Base-by-base conservation (phyloP, 495 filamentous ascomycete species). In the Astrothelium macrocarpum region DNA sequence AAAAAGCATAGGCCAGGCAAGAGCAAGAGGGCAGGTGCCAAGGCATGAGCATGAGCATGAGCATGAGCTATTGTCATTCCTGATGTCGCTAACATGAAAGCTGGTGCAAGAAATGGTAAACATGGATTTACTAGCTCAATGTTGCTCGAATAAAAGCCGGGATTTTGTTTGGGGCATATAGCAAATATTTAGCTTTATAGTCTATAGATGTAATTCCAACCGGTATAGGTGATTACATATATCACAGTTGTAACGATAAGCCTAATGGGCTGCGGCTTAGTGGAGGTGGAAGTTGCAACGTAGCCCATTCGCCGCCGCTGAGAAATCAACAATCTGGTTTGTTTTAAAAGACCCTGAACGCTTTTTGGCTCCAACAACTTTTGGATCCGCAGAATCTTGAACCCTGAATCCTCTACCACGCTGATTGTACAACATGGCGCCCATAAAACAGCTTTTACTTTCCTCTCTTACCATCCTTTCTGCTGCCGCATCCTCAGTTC, bases 1-100 rank as follows among this genome's bases (percentile, higher is more conserved):
- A 53, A 53, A 26, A 62, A 79, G 12, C 80, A 82, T 73, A 79
- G 87, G 60, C 79, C 80, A 23, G 87, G 87, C 14, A 90, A 89
- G 79, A 85, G 80, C 68, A 82, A 82, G 77, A 79, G 87, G 65
- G 78, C 79, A 28, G 75, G 72, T 26, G 49, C 49, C 5, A 29
- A 20, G 20, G 23, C 29, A 56, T 56, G 25, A 56, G 49, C 18
- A 42, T 49, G 11, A 23, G 14, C 5, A 49, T 49, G 5, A 42
- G 45, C 20, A 20, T 20, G 5, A 49, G 45, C 5, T 14, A 20
- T 20, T 14, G 45, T 18, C 5, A 9, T 16, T 49, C n/a, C n/a
- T 5, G 34, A 39, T 39, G 34, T 39, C 14, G 34, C 34, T 14
- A 39, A 14, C n/a, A n/a, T 39, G 34, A 39, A 39, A 49, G 5